phyloP scores from a whole-genome alignment of 2,329 filamentous ascomycete species.

The Penicillium sp. region DNA sequence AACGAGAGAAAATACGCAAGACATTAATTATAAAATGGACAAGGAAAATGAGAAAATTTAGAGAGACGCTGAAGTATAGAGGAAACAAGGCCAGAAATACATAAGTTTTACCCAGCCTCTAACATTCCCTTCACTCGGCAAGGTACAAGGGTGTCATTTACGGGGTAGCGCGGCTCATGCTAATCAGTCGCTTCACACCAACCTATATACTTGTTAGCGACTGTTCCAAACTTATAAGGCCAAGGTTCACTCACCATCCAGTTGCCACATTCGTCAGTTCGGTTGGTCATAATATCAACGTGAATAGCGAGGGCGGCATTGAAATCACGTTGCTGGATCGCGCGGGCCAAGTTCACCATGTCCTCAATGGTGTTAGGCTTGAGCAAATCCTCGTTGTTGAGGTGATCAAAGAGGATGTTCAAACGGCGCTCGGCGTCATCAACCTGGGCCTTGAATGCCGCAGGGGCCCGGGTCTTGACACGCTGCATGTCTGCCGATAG shows the following conservation, averaged over 20 bases:
- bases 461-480: conserved; percentile 78
- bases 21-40: conserved; percentile 25
- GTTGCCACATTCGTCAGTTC: conserved; percentile 75
- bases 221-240: background rate
- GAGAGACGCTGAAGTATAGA: conserved; percentile 7
- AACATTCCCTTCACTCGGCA: conserved; percentile 2
- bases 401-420: conserved; percentile 89
- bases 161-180: conserved; percentile 24
- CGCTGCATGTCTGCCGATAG: conserved; percentile 82
- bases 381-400: conserved; percentile 92
- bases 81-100: conserved; percentile 12
- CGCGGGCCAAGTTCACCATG: conserved; percentile 55
- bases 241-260: conserved; percentile 69
- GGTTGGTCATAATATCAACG: conserved; percentile 71
- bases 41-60: conserved; percentile 14
- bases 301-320: conserved; percentile 66
- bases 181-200: conserved; percentile 24
- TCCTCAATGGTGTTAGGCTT: conserved; percentile 65
- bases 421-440: conserved; percentile 92
- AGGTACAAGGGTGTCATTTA: conserved; percentile 9
- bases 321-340: conserved; percentile 68
- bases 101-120: conserved; percentile 4
- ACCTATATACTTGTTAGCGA: conserved; percentile 14
- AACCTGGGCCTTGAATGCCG: conserved; percentile 83
- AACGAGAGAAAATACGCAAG: conserved; percentile 17